Evolutionary conservation across 2,329 filamentous ascomycete species (phyloP).

Genomic region (Microdochium nivale): DNA sequence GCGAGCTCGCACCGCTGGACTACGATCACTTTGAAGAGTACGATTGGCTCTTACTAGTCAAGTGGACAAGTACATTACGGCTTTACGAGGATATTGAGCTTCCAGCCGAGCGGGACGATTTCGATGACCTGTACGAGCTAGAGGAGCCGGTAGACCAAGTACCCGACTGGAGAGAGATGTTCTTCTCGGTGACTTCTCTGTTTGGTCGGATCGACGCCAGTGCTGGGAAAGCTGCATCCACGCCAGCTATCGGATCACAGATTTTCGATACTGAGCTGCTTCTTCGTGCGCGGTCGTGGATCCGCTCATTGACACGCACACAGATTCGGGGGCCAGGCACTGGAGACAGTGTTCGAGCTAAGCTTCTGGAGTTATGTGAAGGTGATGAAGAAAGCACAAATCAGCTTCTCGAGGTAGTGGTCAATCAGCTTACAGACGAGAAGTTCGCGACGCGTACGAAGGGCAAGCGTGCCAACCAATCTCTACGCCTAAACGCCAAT

Average conservation of each 20-base stretch:
- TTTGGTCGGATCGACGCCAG: slow-evolving; percentile 48
- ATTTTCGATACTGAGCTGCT: slow-evolving; percentile 21
- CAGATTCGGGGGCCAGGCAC: slow-evolving; percentile 23
- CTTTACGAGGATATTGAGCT: slow-evolving; percentile 36
- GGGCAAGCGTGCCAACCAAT: slow-evolving; percentile 48
- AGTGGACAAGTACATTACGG: slow-evolving; percentile 54
- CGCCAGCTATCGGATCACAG: not conserved
- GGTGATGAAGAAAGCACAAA: slow-evolving; percentile 30
- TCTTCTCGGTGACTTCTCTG: slow-evolving; percentile 45
- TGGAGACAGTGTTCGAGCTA: slow-evolving; percentile 36
- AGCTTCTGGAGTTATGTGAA: slow-evolving; percentile 39
- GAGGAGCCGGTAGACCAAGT: slow-evolving; percentile 25
- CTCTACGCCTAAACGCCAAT: slow-evolving; percentile 53
- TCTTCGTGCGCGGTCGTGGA: slow-evolving; percentile 46
- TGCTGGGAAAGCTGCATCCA: slow-evolving; percentile 23
- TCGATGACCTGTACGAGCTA: slow-evolving; percentile 34
- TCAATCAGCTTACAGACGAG: slow-evolving; percentile 37
- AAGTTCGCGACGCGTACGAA: slow-evolving; percentile 53
- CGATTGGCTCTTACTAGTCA: slow-evolving; percentile 58
- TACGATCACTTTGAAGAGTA: slow-evolving; percentile 55
- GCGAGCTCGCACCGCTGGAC: slow-evolving; percentile 52
- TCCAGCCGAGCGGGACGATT: slow-evolving; percentile 33
- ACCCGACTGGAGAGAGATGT: slow-evolving; percentile 46
- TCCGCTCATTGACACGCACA: slow-evolving; percentile 50
- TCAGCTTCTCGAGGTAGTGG: slow-evolving; percentile 35